Evolutionary conservation across 768 basidiomycete species (phyloP), one percentile per base, ranked within the genome.

Genomic region (Cantharellus anzutake): DNA sequence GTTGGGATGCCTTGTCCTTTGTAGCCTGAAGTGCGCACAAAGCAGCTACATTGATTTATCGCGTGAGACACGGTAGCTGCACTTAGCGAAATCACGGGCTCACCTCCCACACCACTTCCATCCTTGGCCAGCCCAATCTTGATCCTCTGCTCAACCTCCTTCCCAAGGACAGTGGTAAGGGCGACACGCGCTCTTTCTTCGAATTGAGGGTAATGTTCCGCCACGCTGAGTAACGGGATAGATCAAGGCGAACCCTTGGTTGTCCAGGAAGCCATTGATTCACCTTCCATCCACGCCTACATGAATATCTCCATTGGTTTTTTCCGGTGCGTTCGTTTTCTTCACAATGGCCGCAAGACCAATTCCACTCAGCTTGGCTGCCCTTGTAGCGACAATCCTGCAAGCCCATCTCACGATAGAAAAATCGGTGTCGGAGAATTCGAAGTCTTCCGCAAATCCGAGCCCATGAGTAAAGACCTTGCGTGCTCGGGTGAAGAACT

Each of bases 91-190:
- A 14, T 34, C 11, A n/a, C 4, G 16, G 11, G 4, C 29, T 72
- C 70, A 96, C 93, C 94, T 67, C 96, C 96, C 48, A 92, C 91
- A 42, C 94, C 96, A 66, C 89, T 93, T 7, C 96, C 96, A 65
- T 99, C 96, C 70, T 96, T 98, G 3, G 96, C 96, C 68, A 98
- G 69, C 42, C 90, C 94, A 65, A 98, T 86, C 56, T 83, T 77
- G 0, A 96, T 81, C 39, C 80, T 74, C 66, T 80, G 75, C 73
- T 93, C 90, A 4, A 86, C 81, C 40, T 86, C 81, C 44, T 79
- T 74, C 2, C 94, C 94, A 2, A 98, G 80, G 29, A 98, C 67
- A 2, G 72, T 68, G n/a, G 78, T 73, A 57, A 99, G 69, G 0
- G 92, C 83, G 51, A 81, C 80, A 16, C 90, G 78, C 59, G 96